Percentiles rank a stretch among this genome's conserved stretches.
phyloP scores from a whole-genome alignment of 306 rosid species.

The Gastrolobium villosum region DNA sequence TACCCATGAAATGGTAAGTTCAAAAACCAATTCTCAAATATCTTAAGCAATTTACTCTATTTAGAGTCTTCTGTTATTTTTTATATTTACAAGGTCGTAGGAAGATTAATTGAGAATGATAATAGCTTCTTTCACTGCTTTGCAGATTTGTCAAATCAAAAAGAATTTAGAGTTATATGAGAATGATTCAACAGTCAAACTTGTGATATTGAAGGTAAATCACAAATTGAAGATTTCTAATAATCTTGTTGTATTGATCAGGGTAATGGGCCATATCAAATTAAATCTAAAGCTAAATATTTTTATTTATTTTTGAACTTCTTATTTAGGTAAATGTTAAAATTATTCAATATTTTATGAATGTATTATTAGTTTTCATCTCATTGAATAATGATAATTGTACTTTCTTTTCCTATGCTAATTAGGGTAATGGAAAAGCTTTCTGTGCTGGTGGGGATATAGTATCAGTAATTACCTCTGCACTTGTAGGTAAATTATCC shows the following conservation, averaged over 20 bases:
- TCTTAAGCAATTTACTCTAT: not conserved
- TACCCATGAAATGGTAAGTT: conserved; percentile 41
- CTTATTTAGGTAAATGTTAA: not conserved
- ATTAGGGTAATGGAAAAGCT: conserved; percentile 25
- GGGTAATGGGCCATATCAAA: not conserved
- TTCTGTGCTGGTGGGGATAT: conserved; percentile 26
- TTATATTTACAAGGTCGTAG: too few relatives aligned
- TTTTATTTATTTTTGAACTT: not conserved
- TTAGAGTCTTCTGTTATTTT: too few relatives aligned
- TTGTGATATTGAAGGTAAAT: conserved; percentile 40
- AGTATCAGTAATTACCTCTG: not conserved
- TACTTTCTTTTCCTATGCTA: not conserved
- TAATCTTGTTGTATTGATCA: not conserved
- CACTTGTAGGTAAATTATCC: conserved; percentile 21
- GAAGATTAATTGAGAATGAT: too few relatives aligned
- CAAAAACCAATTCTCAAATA: not conserved
- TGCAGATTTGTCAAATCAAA: conserved; percentile 29
- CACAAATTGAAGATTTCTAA: not conserved
- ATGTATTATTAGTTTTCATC: not conserved
- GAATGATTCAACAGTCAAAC: conserved; percentile 31
- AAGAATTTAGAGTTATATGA: conserved; percentile 21
- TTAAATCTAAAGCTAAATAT: not conserved
- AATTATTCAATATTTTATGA: too few relatives aligned
- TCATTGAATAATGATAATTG: not conserved
- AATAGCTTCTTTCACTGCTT: not conserved